Base-by-base conservation (phyloP, 73 alveolate genomes). In the Tetrahymena thermophila region DNA sequence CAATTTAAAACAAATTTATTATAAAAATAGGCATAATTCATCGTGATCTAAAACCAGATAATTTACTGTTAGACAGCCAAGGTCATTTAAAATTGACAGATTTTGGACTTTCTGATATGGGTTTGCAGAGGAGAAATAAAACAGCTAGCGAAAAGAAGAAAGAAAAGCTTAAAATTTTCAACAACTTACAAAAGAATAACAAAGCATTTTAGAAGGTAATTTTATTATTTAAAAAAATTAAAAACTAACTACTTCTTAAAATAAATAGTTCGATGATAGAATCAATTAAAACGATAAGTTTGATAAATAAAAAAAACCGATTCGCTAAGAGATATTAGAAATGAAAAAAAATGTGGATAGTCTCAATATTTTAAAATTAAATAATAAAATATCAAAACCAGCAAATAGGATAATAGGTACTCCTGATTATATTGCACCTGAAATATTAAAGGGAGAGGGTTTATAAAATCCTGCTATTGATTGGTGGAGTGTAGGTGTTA, bases 401-500 rank as follows among this genome's bases (percentile, higher is more conserved):
- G 94, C 43, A 25, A 55, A 23, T 35, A 94, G 95, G 43, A 96
- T 94, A 71, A 96, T 96, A 17, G 97, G 97, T 15, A 96, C 97
- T 43, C 97, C 97, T 40, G 97, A 96, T 93, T 96, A 96, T 93
- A 96, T 96, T 35, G 97, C 97, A 34, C 97, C 97, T 21, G 97
- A 96, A 85, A 94, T 96, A 17, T 40, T 96, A 3, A 57, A 35
- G 35, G 96, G 97, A 35, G 94, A 93, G 0, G 94, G 96, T 93
- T 37, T 44, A n/a, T 56, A 94, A 56, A 94, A 96, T 95, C 94
- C 84, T 83, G 85, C 95, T 23, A 55, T 93, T 10, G 97, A 96
- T 94, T 96, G 94, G 94, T 96, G 97, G 97, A 96, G 97, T 50
- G 93, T 96, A 35, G 97, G 97, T 31, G 55, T 96, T 28, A 85